Evolutionary conservation across 2,329 filamentous ascomycete species (phyloP).

Genomic region (Cordyceps cicadae): DNA sequence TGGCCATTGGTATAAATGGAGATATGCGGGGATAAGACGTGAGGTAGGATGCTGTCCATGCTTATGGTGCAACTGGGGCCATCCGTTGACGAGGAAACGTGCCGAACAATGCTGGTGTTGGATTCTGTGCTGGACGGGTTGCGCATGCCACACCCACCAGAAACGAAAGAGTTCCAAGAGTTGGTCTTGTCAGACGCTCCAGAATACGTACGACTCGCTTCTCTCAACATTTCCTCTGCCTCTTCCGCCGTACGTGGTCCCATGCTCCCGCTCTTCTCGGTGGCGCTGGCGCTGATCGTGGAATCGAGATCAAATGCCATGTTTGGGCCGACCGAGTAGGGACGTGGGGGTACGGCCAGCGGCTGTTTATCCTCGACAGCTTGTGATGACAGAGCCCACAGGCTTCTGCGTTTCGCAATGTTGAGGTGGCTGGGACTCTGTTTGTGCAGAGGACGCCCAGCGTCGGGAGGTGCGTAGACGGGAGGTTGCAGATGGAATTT

Average conservation of each 20-base stretch:
- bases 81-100: background rate
- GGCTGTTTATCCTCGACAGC: background rate
- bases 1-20: conserved; percentile 10
- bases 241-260: background rate
- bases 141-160: background rate
- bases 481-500: conserved; percentile 13
- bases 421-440: background rate
- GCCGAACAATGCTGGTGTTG: background rate
- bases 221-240: conserved; percentile 1
- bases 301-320: background rate
- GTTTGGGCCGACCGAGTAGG: background rate
- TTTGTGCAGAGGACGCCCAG: background rate
- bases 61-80: background rate
- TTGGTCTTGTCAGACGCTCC: background rate
- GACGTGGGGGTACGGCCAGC: background rate
- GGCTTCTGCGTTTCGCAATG: background rate
- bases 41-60: conserved; percentile 9
- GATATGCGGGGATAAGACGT: conserved; percentile 14
- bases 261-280: background rate
- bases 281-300: no score
- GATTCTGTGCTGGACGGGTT: background rate
- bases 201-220: conserved; percentile 8
- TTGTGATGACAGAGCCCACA: conserved; percentile 1
- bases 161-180: conserved; percentile 12
- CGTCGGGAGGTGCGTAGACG: background rate